Evolutionary conservation across 495 filamentous ascomycete genomes (phyloP).

Genomic region (Penicillium pulvis): DNA sequence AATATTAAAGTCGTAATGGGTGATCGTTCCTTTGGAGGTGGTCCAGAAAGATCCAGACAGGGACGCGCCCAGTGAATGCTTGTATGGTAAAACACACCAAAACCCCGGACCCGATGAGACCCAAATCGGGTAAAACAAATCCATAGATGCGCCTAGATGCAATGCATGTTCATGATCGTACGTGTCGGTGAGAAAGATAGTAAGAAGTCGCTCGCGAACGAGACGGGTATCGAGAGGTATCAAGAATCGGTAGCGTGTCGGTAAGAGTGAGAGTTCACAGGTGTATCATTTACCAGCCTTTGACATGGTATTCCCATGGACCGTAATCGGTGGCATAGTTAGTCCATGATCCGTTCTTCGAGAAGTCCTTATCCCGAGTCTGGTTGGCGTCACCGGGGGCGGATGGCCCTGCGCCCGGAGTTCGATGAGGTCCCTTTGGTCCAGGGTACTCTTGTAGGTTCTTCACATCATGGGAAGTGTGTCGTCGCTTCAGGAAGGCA

Average conservation of each 20-base stretch:
- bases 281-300: slow-evolving; percentile 59
- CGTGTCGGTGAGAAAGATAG: slow-evolving; percentile 30
- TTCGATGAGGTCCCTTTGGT: slow-evolving; percentile 34
- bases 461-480: slow-evolving; percentile 87
- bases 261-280: not conserved
- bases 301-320: slow-evolving; percentile 68
- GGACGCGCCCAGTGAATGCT: slow-evolving; percentile 27
- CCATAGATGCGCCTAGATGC: slow-evolving; percentile 47
- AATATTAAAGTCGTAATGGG: slow-evolving; percentile 41
- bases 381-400: slow-evolving; percentile 24
- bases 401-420: slow-evolving; percentile 17
- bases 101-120: slow-evolving; percentile 22
- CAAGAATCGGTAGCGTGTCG: slow-evolving; percentile 3
- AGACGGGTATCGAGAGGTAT: slow-evolving; percentile 6
- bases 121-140: slow-evolving; percentile 32
- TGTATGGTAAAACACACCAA: slow-evolving; percentile 16
- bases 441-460: slow-evolving; percentile 77
- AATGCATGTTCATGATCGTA: slow-evolving; percentile 52
- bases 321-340: slow-evolving; percentile 64
- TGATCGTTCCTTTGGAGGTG: slow-evolving; percentile 8
- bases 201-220: not conserved
- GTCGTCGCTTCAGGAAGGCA: slow-evolving; percentile 85
- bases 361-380: slow-evolving; percentile 45
- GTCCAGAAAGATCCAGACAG: slow-evolving; percentile 21
- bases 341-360: slow-evolving; percentile 64